Evolutionary conservation across 768 basidiomycete species (phyloP), one percentile per base, ranked within the genome.

Genomic region (Scleroderma citrinum): DNA sequence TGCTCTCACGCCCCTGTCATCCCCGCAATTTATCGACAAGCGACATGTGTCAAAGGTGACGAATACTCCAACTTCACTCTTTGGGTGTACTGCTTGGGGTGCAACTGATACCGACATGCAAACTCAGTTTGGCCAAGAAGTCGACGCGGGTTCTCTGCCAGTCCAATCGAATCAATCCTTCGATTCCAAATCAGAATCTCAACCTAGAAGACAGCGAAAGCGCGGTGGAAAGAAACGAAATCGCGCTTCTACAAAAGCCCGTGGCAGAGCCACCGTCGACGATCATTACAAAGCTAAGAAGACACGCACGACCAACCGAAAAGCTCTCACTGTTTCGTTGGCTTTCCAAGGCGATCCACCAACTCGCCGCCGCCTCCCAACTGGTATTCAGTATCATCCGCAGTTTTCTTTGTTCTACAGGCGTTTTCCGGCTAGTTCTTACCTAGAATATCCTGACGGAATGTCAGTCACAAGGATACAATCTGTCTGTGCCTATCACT

Each of bases 361-460:
- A 8, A 50, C 47, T 11, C 69, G 56, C 17, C 77, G 87, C 47
- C 72, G 69, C 7, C 75, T 89, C 46, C 82, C 83, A 2, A 50
- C 67, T 7, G 39, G 63, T 38, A 56, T 87, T 46, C 67, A 75
- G 36, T 69, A 76, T 42, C 71, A 77, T 20, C 51, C 69, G 2
- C 64, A 68, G 26, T 87, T 82, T 57, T 66, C 81, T 35, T 74
- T 82, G 17, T 77, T 87, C 53, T 91, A 91, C 62, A 69, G 83
- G 48, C 77, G 80, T 7, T 91, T 86, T 59, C 83, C 85, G 5
- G 71, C 75, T 47, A 83, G 81, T 54, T 76, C 81, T 5, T 81
- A 75, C 53, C 71, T 77, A 36, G 70, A 73, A 20, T 56, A 64
- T 23, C 58, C 68, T 16, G 68, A 70, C 31, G 58, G 59, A 32